Evolutionary conservation across 805 yeast species (phyloP), one percentile per base, ranked within the genome.

Genomic region (Candida insectalens): DNA sequence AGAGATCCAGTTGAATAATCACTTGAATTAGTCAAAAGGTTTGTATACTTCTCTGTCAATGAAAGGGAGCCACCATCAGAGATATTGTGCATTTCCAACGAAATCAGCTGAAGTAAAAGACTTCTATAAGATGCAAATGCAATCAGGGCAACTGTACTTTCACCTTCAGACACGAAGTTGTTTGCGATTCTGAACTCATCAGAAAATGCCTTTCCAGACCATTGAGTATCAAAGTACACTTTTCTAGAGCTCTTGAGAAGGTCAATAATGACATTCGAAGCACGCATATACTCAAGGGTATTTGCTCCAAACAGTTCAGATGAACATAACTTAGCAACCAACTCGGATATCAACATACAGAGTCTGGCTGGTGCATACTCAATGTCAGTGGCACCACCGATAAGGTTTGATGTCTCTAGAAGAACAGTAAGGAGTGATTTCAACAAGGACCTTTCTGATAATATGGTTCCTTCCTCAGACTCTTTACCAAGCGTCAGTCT

Each of bases 31-130:
- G 78, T 72, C 15, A 87, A 57, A 4, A 63, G 46, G 4, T 67
- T 61, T 18, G 77, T 60, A 42, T 80, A 79, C 17, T 62, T 57
- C 28, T 68, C 59, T 37, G 71, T 63, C 43, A 74, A 57, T 19
- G 80, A 58, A 25, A 74, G 46, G 6, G 79, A 62, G 6, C 73
- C 66, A 42, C 57, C 39, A 29, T 46, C 36, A 0, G 69, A 61
- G 10, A 72, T 60, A 36, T 67, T 67, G 49, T 81, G 87, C n/a
- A 89, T 62, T 42, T 85, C 94, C 35, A 80, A 56, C 13, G 88
- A 71, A 39, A 84, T 56, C 44, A 76, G 74, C 41, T 81, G 82
- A 17, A 84, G 58, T 10, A 80, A 57, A 14, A 66, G 59, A 28
- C 74, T 67, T 46, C 95, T 67, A 41, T 72, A 77, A 27, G 61